Conservation (phyloP, 257 asterid species). For the Penstemon eatonii region DNA sequence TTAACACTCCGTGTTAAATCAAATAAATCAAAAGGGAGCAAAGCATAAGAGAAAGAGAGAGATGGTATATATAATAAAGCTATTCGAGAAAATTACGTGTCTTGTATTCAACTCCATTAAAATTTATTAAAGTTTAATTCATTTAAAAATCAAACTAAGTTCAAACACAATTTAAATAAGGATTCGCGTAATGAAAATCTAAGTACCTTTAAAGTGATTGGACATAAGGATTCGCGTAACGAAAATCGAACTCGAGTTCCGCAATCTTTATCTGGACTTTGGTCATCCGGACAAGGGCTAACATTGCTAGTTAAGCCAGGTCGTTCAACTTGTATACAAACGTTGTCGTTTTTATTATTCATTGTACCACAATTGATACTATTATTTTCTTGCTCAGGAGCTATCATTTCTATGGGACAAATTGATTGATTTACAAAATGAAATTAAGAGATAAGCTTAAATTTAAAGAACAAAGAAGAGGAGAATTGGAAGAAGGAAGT, state of each 20-base stretch:
- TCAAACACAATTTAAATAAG: no score
- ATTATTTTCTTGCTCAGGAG: slow-evolving; percentile 63
- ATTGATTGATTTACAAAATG: background rate
- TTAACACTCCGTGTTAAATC: no score
- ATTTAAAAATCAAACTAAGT: no score
- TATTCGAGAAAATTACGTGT: background rate
- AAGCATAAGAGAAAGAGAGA: no score
- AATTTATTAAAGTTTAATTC: no score
- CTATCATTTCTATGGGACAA: slow-evolving; percentile 50
- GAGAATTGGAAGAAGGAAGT: background rate
- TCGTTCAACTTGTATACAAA: slow-evolving; percentile 42
- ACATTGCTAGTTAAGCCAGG: slow-evolving; percentile 45
- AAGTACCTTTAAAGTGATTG: slow-evolving; percentile 66
- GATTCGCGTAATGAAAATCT: no score
- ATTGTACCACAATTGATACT: slow-evolving; percentile 34
- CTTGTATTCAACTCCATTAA: background rate
- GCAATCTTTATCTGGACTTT: slow-evolving; percentile 21
- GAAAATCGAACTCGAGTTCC: slow-evolving; percentile 34
- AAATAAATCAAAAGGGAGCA: no score
- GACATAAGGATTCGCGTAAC: slow-evolving; percentile 49
- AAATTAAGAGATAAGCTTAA: background rate
- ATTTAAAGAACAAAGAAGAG: slow-evolving; percentile 9
- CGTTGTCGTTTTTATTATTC: slow-evolving; percentile 31
- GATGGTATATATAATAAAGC: background rate
- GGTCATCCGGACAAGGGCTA: slow-evolving; percentile 43